Evolutionary conservation across 2,329 filamentous ascomycete genomes (phyloP), one percentile per base, ranked within the genome.

Genomic region (Aureobasidium sp.): DNA sequence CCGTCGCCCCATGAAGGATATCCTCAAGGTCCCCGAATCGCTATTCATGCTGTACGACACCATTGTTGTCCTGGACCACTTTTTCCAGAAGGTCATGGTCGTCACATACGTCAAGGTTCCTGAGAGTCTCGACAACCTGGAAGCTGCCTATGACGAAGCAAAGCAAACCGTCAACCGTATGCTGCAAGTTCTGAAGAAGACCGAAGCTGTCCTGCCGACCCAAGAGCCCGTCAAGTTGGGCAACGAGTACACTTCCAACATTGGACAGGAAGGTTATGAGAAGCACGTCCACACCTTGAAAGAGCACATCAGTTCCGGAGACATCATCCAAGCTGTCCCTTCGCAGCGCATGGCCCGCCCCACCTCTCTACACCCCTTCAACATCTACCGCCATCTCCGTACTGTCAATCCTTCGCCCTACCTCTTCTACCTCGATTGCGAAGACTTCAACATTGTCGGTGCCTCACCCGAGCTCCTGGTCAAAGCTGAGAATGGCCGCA

Each of bases 331-430:
- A 75, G 91, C 91, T 0, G 94, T 99, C 17, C 94, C 94, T 1
- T 97, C 91, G 45, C 94, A 99, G 77, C 86, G 94, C 58, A 90
- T 97, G 72, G 87, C 92, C 8, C 85, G 93, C 31, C 92, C 92
- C 15, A 99, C 94, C 2, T 86, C 85, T 62, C 80, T 99, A 47
- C 94, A 99, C 75, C 93, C 94, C 0, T 99, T 97, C 82, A 99
- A 97, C 79, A 90, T 99, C 70, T 99, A 97, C 81, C 87, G 93
- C 61, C 91, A 96, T 73, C 83, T 99, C 41, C 90, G 94, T 65
- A 96, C 91, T n/a, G 90, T 97, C 71, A 99, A 99, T 73, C 94
- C 94, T 0, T 96, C 91, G 9, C 94, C 94, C 0, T 99, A 99
- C 76, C 85, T 99, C 39, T 99, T 99, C 80, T 99, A 92, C 77